Base-by-base conservation (phyloP, 2,329 filamentous ascomycete genomes). In the Macrophomina phaseolina region DNA sequence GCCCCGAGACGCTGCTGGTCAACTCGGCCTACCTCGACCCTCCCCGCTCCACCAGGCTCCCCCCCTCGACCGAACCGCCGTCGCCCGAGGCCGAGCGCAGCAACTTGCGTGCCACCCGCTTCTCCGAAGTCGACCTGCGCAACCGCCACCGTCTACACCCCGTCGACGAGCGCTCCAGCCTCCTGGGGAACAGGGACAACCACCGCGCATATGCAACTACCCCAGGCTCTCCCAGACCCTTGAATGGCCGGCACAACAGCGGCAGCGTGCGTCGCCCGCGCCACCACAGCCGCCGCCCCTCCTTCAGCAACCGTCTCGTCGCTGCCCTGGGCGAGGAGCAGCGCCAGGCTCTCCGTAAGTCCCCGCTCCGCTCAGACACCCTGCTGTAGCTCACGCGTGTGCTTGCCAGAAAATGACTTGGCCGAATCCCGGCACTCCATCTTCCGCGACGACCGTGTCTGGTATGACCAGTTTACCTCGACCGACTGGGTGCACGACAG, bases 401-500 rank as follows among this genome's bases (percentile, higher is more conserved):
- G 34, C 34, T 16, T 16, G 48, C n/a, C 38, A 58, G 78, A 76
- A 72, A 83, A 86, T 36, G 85, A 84, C 68, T 81, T 90, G 79
- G 78, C 84, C 68, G 88, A 90, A 69, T 89, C 89, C 58, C 91
- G 89, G 73, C 81, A 84, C 40, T 89, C 88, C 4, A 80, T 91
- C 9, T 90, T 88, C 72, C 83, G 90, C 61, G 92, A 97, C 74
- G 93, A 98, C 71, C 89, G 95, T 68, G 91, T 96, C 9, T 98
- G 95, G 95, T 98, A 98, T 80, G 95, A 99, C 82, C 95, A 99
- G 79, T 97, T 97, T 75, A 97, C 93, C 5, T 97, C 92, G 6
- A 97, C 93, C 65, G 94, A 99, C 78, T 99, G 95, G 95, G 94
- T 99, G 0, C 94, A 97, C 76, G 95, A 99, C 79, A 94, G 91